These are phyloP conservation scores for Glebionis coronaria DNA, from an alignment of 129 eudicot species.

Conservation along the genomic window DNA sequence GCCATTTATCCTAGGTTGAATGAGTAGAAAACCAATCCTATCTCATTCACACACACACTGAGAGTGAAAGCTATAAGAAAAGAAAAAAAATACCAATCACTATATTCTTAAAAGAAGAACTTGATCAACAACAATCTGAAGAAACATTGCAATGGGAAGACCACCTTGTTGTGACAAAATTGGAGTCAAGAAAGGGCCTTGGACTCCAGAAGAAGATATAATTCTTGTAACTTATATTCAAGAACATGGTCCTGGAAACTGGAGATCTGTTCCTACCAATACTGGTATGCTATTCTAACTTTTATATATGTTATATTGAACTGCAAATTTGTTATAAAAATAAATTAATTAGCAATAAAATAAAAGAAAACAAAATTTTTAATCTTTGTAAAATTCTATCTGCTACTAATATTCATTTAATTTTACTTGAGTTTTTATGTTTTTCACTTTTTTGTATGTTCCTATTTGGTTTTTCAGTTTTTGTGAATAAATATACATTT, in stretches of 20 bases:
- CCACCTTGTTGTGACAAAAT: conserved; percentile 44
- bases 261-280: conserved; percentile 47
- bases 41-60: conserved; percentile 9
- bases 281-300: conserved; percentile 27
- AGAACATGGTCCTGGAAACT: conserved; percentile 48
- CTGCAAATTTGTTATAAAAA: too few species aligned
- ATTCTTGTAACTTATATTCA: conserved; percentile 42
- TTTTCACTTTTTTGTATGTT: conserved; percentile 13
- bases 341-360: too few species aligned
- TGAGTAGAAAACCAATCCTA: neutral
- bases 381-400: too few species aligned
- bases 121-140: conserved; percentile 10
- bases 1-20: neutral
- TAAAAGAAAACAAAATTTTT: too few species aligned
- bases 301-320: too few species aligned
- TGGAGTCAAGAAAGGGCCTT: conserved; percentile 47
- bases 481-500: neutral
- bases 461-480: conserved; percentile 5
- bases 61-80: conserved; percentile 14
- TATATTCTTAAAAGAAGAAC: conserved; percentile 5
- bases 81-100: conserved; percentile 2
- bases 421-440: conserved; percentile 1
- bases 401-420: too few species aligned
- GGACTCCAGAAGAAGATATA: conserved; percentile 51
- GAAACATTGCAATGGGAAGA: conserved; percentile 41